Conservation (phyloP, 163 green algal species). For the Scenedesmus sp. region DNA sequence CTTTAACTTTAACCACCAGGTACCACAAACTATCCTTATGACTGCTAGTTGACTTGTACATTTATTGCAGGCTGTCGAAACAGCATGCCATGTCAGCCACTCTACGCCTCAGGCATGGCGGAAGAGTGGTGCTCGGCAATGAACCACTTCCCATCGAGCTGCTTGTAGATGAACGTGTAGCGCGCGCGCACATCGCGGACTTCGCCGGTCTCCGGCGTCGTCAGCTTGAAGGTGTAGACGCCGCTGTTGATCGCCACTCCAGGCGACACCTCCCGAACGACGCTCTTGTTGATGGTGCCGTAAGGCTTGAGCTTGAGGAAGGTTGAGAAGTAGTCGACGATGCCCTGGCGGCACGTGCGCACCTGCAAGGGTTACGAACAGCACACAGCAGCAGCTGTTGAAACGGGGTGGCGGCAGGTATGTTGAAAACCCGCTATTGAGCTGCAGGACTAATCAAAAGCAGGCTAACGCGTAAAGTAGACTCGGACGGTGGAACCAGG, state of each 20-base stretch:
- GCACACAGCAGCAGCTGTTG: background rate
- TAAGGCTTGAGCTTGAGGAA: constrained; percentile 59
- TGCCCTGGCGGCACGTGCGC: constrained; percentile 49
- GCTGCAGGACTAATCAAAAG: too few species aligned
- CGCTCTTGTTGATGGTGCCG: constrained; percentile 45
- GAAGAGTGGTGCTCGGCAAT: constrained; percentile 61
- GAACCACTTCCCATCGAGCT: constrained; percentile 50
- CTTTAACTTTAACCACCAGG: too few species aligned
- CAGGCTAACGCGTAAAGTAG: too few species aligned
- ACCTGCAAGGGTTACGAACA: constrained; percentile 1
- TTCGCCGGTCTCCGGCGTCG: background rate
- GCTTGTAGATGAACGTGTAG: constrained; percentile 63
- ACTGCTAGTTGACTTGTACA: too few species aligned
- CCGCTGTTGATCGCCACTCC: constrained; percentile 57
- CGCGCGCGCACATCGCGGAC: constrained; percentile 38
- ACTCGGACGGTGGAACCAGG: too few species aligned
- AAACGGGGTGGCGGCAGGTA: too few species aligned
- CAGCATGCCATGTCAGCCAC: too few species aligned
- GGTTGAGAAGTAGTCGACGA: constrained; percentile 57
- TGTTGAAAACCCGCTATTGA: too few species aligned
- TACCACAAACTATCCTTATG: too few species aligned
- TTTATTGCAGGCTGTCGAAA: too few species aligned
- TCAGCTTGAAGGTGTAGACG: constrained; percentile 58
- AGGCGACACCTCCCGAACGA: constrained; percentile 32
- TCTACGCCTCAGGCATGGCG: constrained; percentile 39